Percentiles rank a stretch among this genome's conserved stretches.
Evolutionary conservation across 2,329 filamentous ascomycete genomes (phyloP).

Genomic region (Fusarium caatingaense): DNA sequence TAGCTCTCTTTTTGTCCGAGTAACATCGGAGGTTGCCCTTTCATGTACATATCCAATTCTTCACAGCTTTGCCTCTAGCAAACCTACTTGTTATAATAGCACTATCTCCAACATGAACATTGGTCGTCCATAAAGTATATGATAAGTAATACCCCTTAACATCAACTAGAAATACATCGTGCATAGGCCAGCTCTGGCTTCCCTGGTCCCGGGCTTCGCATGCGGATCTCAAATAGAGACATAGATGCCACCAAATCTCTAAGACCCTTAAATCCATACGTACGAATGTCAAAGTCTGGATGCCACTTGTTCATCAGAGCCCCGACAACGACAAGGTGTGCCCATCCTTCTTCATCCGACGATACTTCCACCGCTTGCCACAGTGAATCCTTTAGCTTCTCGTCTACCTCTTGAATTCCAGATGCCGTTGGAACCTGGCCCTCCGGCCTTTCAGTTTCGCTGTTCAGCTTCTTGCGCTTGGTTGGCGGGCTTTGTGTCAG

Average conservation of each 20-base stretch:
- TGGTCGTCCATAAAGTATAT: fast-evolving
- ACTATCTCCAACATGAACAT: background rate
- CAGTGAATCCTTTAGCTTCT: slow-evolving; percentile 8
- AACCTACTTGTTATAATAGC: background rate
- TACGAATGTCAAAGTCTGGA: slow-evolving; percentile 49
- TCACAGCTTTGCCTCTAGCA: background rate
- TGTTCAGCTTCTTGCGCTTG: background rate
- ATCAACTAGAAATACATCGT: background rate
- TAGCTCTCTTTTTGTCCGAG: background rate
- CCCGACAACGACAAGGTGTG: slow-evolving; percentile 45
- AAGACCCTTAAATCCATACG: slow-evolving; percentile 45
- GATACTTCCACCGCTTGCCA: slow-evolving; percentile 32
- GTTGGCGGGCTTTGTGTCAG: background rate
- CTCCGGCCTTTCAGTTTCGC: fast-evolving
- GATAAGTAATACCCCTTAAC: fast-evolving
- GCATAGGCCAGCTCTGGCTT: background rate
- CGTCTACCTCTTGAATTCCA: background rate
- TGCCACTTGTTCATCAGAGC: slow-evolving; percentile 41
- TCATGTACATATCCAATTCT: background rate
- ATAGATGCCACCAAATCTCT: slow-evolving; percentile 21
- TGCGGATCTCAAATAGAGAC: background rate
- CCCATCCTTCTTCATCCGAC: slow-evolving; percentile 46
- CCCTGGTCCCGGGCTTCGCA: background rate
- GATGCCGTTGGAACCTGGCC: fast-evolving
- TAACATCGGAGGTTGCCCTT: background rate